Evolutionary conservation across 176 grass and related monocot species (phyloP).

Genomic region (Phyllostachys edulis): DNA sequence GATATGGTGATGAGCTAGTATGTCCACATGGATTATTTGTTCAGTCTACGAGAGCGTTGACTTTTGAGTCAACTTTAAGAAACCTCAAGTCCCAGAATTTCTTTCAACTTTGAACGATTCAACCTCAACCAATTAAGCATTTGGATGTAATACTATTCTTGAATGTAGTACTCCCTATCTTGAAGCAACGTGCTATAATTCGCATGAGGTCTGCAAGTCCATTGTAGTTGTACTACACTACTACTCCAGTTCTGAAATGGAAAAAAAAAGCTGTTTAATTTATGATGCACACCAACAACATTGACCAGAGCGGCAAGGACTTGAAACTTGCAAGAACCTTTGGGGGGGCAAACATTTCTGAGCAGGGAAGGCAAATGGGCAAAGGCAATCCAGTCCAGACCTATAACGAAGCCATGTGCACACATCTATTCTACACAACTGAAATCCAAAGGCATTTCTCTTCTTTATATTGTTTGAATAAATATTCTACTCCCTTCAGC

Average conservation of each 20-base stretch:
- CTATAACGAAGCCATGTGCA: conserved; percentile 33
- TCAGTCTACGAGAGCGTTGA: neutral
- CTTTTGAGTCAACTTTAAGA: conserved; percentile 32
- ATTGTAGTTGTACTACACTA: too few species aligned
- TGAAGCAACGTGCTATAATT: neutral
- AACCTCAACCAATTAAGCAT: neutral
- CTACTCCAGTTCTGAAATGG: neutral
- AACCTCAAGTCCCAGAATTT: neutral
- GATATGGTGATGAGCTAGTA: neutral
- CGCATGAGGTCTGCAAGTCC: neutral
- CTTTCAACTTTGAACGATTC: neutral
- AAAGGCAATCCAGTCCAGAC: neutral
- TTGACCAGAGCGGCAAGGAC: neutral
- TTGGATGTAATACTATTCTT: neutral
- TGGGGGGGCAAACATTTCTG: neutral
- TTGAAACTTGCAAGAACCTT: neutral
- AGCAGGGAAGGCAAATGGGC: neutral
- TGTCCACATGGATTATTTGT: neutral
- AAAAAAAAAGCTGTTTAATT: neutral
- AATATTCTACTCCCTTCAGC: neutral
- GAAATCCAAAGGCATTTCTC: conserved; percentile 25
- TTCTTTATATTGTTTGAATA: neutral
- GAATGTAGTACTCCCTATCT: neutral
- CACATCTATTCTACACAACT: conserved; percentile 11
- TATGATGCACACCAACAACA: neutral